Evolutionary conservation across 352 stramenopile genomes (phyloP).

Genomic region (Lagenidium giganteum): DNA sequence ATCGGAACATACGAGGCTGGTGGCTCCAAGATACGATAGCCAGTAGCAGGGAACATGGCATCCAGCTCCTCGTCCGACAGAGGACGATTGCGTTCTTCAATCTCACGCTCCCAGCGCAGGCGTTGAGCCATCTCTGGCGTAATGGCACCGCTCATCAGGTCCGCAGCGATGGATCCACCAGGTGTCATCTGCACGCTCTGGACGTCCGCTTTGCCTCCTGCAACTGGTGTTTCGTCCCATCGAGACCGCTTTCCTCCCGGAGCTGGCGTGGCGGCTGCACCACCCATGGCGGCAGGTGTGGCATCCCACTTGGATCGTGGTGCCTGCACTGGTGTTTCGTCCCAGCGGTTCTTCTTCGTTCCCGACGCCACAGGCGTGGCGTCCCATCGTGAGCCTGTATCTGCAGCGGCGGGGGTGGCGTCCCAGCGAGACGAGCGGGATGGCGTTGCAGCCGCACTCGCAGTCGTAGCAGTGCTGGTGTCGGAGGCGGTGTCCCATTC

Average conservation of each 20-base stretch:
- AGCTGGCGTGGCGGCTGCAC: slow-evolving; percentile 43
- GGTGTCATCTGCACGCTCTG: slow-evolving; percentile 66
- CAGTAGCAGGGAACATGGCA: slow-evolving; percentile 92
- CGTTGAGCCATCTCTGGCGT: slow-evolving; percentile 91
- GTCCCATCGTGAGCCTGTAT: too few species aligned
- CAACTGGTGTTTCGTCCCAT: slow-evolving; percentile 96
- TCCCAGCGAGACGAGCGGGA: slow-evolving; percentile 74
- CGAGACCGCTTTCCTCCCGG: slow-evolving; percentile 87
- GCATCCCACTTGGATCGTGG: slow-evolving; percentile 89
- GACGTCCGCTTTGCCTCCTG: slow-evolving; percentile 38
- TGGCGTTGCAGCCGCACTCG: slow-evolving; percentile 35
- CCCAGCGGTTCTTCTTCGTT: slow-evolving; percentile 79
- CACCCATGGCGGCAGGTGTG: slow-evolving; percentile 65
- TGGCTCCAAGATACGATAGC: slow-evolving; percentile 95
- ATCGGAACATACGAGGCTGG: slow-evolving; percentile 95
- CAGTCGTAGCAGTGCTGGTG: slow-evolving; percentile 26
- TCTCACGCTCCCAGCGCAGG: slow-evolving; percentile 94
- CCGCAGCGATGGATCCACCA: slow-evolving; percentile 45
- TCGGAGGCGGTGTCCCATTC: slow-evolving; percentile 74
- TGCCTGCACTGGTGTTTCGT: slow-evolving; percentile 66
- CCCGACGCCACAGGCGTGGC: slow-evolving; percentile 40
- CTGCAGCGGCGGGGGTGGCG: slow-evolving; percentile 41
- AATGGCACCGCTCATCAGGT: slow-evolving; percentile 60
- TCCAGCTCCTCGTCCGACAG: slow-evolving; percentile 97
- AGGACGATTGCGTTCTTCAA: slow-evolving; percentile 95